Conservation (phyloP, 1,284 basidiomycete genomes). For the Fomes fomentarius region DNA sequence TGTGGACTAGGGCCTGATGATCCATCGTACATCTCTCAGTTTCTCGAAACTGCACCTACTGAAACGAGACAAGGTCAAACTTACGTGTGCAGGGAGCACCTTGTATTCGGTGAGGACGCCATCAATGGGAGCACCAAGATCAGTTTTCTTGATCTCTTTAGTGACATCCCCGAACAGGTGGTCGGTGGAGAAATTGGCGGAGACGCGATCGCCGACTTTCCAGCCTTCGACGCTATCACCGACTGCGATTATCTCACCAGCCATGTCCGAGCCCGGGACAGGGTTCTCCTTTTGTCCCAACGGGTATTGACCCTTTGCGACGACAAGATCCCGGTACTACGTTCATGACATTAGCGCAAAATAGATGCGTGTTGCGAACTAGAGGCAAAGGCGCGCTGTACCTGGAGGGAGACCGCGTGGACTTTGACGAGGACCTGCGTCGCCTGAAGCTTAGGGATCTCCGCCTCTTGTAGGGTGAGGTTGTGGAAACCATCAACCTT, state of each 20-base stretch:
- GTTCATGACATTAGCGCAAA: neutral
- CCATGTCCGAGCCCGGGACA: slow-evolving; percentile 65
- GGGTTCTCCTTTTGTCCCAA: slow-evolving; percentile 35
- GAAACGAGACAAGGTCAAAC: no score
- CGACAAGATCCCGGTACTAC: slow-evolving; percentile 47
- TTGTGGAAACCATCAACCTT: slow-evolving; percentile 29
- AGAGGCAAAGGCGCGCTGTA: neutral
- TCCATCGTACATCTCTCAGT: no score
- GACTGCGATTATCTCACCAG: slow-evolving; percentile 60
- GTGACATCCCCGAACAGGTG: slow-evolving; percentile 23
- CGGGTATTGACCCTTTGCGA: slow-evolving; percentile 40
- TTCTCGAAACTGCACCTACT: no score
- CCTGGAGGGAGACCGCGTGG: slow-evolving; percentile 51
- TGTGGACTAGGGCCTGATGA: slow-evolving; percentile 29
- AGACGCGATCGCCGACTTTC: slow-evolving; percentile 57
- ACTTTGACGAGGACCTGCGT: slow-evolving; percentile 49
- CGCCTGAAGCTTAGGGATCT: slow-evolving; percentile 35
- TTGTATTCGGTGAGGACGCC: slow-evolving; percentile 61
- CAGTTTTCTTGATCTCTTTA: slow-evolving; percentile 31
- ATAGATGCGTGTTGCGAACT: neutral
- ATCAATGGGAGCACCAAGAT: slow-evolving; percentile 52
- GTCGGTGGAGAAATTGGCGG: slow-evolving; percentile 28
- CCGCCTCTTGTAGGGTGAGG: slow-evolving; percentile 33
- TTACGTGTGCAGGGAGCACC: slow-evolving; percentile 26
- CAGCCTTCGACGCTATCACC: slow-evolving; percentile 48